Evolutionary conservation across 345 rosid species (phyloP).

Genomic region (Adansonia digitata): DNA sequence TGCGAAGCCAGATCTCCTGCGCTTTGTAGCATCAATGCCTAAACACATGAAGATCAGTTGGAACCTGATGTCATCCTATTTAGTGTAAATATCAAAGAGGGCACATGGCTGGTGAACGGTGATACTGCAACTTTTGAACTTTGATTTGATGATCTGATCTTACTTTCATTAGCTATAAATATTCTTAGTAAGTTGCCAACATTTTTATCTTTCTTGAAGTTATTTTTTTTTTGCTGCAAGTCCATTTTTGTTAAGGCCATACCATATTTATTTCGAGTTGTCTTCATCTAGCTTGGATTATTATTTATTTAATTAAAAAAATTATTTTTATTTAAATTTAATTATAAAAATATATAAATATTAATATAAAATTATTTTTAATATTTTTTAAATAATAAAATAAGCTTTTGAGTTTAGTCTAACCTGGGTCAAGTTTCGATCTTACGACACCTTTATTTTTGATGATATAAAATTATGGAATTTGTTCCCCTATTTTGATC

Average conservation of each 20-base stretch:
- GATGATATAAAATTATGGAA: too few relatives aligned
- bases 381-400: too few relatives aligned
- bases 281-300: too few relatives aligned
- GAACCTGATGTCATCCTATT: constrained; percentile 88
- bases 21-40: constrained; percentile 79
- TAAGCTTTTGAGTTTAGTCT: too few relatives aligned
- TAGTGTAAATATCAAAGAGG: constrained; percentile 32
- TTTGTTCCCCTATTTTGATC: too few relatives aligned
- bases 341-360: too few relatives aligned
- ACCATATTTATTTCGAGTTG: neutral
- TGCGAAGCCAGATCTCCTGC: constrained; percentile 54
- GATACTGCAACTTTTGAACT: neutral
- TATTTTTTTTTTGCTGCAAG: neutral
- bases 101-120: too few relatives aligned
- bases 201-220: neutral
- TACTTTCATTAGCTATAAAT: neutral
- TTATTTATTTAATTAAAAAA: too few relatives aligned
- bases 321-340: too few relatives aligned
- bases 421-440: too few relatives aligned
- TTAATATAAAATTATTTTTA: too few relatives aligned
- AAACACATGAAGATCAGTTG: constrained; percentile 91
- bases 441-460: too few relatives aligned
- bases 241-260: neutral
- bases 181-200: neutral
- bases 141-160: neutral